A percentile compares a stretch with the other conserved stretches of the same genome.
These are phyloP conservation scores for Arthroderma sp. DNA, from an alignment of 2,329 filamentous ascomycete species.

Conservation along the genomic window DNA sequence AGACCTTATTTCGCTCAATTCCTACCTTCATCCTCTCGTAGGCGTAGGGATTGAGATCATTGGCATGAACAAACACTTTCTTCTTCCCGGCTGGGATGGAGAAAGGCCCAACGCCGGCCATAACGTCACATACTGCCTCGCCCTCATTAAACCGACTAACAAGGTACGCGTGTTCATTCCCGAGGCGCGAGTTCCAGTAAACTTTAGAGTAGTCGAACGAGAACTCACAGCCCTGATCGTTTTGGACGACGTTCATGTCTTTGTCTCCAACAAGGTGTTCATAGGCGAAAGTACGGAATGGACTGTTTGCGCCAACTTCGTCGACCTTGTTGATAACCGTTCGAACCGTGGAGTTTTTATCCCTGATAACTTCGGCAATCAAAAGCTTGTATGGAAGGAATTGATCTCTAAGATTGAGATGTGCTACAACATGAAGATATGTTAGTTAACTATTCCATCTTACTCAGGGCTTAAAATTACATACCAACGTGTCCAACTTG, in stretches of 20 bases:
- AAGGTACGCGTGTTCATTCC: constrained; percentile 76
- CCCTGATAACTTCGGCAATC: constrained; percentile 72
- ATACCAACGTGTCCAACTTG: constrained; percentile 74
- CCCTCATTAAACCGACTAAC: constrained; percentile 65
- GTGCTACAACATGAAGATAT: constrained; percentile 42
- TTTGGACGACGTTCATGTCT: constrained; percentile 71
- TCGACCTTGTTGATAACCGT: constrained; percentile 96
- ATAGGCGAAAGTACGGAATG: constrained; percentile 85
- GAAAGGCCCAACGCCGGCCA: constrained; percentile 95
- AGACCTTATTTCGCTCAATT: constrained; percentile 66
- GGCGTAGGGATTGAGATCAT: constrained; percentile 90
- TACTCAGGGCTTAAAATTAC: constrained; percentile 18
- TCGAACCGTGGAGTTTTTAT: constrained; percentile 70
- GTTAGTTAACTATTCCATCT: background rate
- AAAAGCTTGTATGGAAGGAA: constrained; percentile 77
- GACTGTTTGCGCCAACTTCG: constrained; percentile 70
- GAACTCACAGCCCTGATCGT: constrained; percentile 76
- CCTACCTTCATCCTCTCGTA: constrained; percentile 60
- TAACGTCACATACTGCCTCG: constrained; percentile 87
- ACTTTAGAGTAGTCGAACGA: constrained; percentile 90
- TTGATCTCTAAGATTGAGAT: constrained; percentile 74
- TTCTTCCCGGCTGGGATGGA: constrained; percentile 83
- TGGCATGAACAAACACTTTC: constrained; percentile 86
- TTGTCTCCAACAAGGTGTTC: constrained; percentile 74
- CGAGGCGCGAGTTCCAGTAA: constrained; percentile 92